Base-by-base conservation (phyloP, 306 rosid genomes). In the Prunus campanulata region DNA sequence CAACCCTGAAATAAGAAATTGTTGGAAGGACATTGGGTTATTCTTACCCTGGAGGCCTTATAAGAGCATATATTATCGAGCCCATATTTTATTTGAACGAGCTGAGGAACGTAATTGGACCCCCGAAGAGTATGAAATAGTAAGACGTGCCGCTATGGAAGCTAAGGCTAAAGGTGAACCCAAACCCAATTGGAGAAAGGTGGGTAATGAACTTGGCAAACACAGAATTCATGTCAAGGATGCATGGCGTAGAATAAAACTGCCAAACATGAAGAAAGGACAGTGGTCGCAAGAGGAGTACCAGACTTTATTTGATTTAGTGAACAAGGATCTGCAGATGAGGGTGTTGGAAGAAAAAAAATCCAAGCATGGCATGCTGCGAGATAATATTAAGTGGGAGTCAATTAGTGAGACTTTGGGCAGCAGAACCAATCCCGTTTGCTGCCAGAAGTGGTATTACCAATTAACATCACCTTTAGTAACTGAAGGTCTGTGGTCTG, bases 331-430 rank as follows among this genome's bases (percentile, higher is more conserved):
- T 80, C 91, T 93, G 54, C 84, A 83, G 1, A 15, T 60, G 11
- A 90, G 87, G 83, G 96, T 85, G 56, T 55, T 2, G 22, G 92
- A 88, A 66, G 90, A 75, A 12, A 90, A 77, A 57, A 90, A 69
- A 83, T 25, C 65, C 30, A 81, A 77, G 80, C 88, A 88, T 44
- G 97, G 97, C 19, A 91, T 90, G 96, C 69, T 93, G 78, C 91
- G 91, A 49, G 98, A 93, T 78, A 88, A 91, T 80, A 86, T 93
- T 59, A 62, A 84, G 72, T 91, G 98, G 98, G 92, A 89, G 85
- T 83, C 90, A 71, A 90, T 91, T 68, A 81, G 90, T 65, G 50
- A 70, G 29, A 81, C 74, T 76, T 63, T 93, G 80, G 50, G 71
- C 13, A 87, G 92, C 18, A 85, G 98, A 85, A 51, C 15, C 42